Base-by-base conservation (phyloP, 2,329 filamentous ascomycete species). In the Penicillium digitatum region DNA sequence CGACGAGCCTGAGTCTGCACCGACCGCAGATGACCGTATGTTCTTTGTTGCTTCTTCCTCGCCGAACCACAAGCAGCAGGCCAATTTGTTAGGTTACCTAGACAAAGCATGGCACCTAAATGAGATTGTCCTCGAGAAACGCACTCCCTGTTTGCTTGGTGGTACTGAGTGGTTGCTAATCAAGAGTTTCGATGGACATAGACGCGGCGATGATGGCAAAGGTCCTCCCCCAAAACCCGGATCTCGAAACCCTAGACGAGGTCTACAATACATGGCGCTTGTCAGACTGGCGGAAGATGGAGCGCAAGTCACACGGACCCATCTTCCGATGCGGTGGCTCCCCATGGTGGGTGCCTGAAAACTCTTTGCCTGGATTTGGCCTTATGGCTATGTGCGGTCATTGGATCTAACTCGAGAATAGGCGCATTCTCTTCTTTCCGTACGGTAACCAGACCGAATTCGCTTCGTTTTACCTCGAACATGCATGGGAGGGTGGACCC, bases 351-450 rank as follows among this genome's bases (percentile, higher is more conserved):
- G 83, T 76, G 27, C 32, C 31, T 38, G 29, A 52, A 57, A 61
- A 56, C n/a, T 56, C 31, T 38, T 52, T 29, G 24, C 24, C 38
- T 16, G 14, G 37, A 48, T 43, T 43, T 27, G 43, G 43, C 29
- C 24, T 18, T n/a, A 32, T 45, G 34, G n/a, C 46, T 46, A 20
- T 31, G 12, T 26, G 31, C 44, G 29, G 24, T 43, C 37, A 24
- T 44, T 20, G 32, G 10, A 44, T 56, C 62, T 75, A 62, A 74
- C 57, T 27, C n/a, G 31, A 45, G 40, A 39, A 47, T 62, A 92
- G 88, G 94, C 88, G 93, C 67, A 87, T 97, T 65, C 82, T 99
- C 14, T 91, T 99, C 71, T 99, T 99, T 69, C 93, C 94, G 0
- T 91, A 87, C 60, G 94, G 94, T 48, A 99, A 99, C 72, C 93